Conservation (phyloP, 306 rosid species). For the Betula pendula region DNA sequence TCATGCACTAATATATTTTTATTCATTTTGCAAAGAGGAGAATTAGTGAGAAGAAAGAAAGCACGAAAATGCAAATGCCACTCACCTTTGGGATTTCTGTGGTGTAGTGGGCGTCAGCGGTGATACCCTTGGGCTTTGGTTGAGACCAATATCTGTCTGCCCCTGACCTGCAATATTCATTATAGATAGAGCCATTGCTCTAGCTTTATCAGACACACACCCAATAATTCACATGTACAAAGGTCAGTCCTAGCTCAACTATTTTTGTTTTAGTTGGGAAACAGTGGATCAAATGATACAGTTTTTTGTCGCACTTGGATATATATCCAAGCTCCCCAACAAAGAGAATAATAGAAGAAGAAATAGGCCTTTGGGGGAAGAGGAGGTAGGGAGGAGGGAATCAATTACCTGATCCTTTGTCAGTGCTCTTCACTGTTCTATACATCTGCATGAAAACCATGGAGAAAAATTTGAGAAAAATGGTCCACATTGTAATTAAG, state of each 20-base stretch:
- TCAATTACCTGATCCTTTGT: conserved; percentile 69
- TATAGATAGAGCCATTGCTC: conserved; percentile 35
- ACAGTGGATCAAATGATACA: conserved; percentile 39
- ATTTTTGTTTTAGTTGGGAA: conserved; percentile 31
- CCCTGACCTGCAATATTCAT: conserved; percentile 55
- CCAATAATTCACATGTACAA: conserved; percentile 52
- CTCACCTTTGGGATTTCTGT: conserved; percentile 39
- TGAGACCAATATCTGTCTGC: conserved; percentile 42
- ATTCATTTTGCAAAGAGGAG: conserved; percentile 10
- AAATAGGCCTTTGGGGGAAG: conserved; percentile 28
- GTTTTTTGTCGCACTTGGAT: conserved; percentile 43
- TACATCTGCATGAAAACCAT: conserved; percentile 84
- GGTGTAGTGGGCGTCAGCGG: neutral
- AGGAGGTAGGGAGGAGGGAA: conserved; percentile 13
- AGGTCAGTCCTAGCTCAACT: conserved; percentile 18
- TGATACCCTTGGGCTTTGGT: conserved; percentile 32
- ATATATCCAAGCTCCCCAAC: conserved; percentile 39
- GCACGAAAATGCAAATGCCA: conserved; percentile 8
- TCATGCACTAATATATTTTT: too few relatives aligned
- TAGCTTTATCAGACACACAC: conserved; percentile 50
- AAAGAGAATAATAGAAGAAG: conserved; percentile 48
- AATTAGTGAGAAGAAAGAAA: too few relatives aligned
- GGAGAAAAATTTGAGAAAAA: conserved; percentile 31
- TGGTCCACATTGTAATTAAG: conserved; percentile 38
- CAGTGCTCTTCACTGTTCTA: conserved; percentile 98